Evolutionary conservation across 164 flowering plant genomes (phyloP), one percentile per base, ranked within the genome.

Genomic region (Litsea cubeba): DNA sequence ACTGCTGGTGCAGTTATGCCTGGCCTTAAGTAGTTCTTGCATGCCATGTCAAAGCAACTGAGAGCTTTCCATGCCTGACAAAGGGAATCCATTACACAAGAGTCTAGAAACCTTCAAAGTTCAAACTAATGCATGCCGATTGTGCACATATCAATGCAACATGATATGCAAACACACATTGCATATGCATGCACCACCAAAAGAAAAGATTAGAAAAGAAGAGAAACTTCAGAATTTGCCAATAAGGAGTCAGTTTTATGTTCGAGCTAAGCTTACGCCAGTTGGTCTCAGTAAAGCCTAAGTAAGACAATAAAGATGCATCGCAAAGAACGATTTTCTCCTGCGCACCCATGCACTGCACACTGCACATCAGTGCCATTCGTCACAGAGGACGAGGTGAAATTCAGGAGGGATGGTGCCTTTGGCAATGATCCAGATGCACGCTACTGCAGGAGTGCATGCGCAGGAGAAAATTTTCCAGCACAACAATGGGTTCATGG

Each of bases 11-110:
- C 79, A 76, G 88, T 82, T 81, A 78, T 85, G 54, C 99, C 99
- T 64, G 94, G 95, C 80, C 81, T 88, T 72, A 76, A 71, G 80
- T 94, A 92, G 70, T 77, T 82, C 78, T 79, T 87, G 73, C 81
- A 68, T 72, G 90, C 82, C 63, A 82, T 71, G 75, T 85, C 81
- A 75, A 90, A 85, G 74, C 79, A 82, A 40, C 92, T 90, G 72
- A 95, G 90, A 72, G 79, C 80, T 73, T 83, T 79, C 97, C 98
- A 95, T 65, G 96, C 97, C 99, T 96, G 90, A 40, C 78, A 76
- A 79, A 82, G 72, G 72, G 7, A 25, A 65, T 23, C 25, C 3
- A 11, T 12, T 23, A 25, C 58, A 69, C 20, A 18, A 49, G 25
- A 50, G 32, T 65, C 68, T 35, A 67, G 25, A n/a, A 22, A 71